Evolutionary conservation across 495 filamentous ascomycete genomes (phyloP).

Genomic region (Talaromyces nanjingensis): DNA sequence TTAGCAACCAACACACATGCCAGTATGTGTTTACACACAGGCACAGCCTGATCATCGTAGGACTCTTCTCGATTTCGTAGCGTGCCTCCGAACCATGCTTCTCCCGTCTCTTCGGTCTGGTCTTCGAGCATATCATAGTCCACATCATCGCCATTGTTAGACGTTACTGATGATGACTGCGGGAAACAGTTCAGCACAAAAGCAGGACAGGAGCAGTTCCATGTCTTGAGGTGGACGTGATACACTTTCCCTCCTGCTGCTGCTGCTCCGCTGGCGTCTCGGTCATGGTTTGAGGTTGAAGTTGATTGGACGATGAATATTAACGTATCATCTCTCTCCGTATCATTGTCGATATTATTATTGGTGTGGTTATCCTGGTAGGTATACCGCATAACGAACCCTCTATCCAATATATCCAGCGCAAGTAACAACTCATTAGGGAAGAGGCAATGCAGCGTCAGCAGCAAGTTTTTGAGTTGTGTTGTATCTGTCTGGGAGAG

Average conservation of each 20-base stretch:
- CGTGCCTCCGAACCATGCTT: constrained; percentile 43
- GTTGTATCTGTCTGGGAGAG: constrained; percentile 16
- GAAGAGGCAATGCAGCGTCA: constrained; percentile 49
- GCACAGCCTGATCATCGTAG: constrained; percentile 28
- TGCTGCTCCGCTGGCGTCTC: constrained; percentile 10
- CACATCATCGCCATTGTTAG: background rate
- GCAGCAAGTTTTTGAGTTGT: constrained; percentile 33
- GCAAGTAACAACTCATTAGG: constrained; percentile 60
- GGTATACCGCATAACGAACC: constrained; percentile 47
- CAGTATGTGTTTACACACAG: constrained; percentile 84
- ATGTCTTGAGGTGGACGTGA: constrained; percentile 64
- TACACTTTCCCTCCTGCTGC: constrained; percentile 35
- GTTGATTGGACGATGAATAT: constrained; percentile 11
- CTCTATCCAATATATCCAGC: constrained; percentile 73
- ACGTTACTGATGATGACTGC: constrained; percentile 4
- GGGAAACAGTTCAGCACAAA: constrained; percentile 66
- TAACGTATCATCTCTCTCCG: background rate
- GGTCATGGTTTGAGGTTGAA: constrained; percentile 14
- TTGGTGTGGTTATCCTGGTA: background rate
- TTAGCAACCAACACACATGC: constrained; percentile 72
- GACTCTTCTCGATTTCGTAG: constrained; percentile 21
- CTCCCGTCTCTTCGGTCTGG: background rate
- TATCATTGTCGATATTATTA: background rate
- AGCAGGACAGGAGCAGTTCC: constrained; percentile 83
- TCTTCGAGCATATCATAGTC: background rate